These are phyloP conservation scores for Thalassiosira hispida DNA, from an alignment of 352 stramenopile genomes.

Conservation along the genomic window DNA sequence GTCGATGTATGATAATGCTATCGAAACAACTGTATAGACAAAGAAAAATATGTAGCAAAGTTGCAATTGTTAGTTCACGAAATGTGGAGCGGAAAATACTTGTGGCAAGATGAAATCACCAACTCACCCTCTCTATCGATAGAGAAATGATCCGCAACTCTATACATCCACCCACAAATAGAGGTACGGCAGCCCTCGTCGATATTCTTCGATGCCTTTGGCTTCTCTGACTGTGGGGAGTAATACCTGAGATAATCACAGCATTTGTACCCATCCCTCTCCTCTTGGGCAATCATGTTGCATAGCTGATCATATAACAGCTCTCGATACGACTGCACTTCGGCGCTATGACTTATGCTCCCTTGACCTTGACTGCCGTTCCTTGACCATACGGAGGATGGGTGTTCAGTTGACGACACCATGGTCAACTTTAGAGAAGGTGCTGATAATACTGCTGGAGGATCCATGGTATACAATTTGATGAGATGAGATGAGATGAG, in stretches of 20 bases:
- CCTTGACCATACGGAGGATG: neutral
- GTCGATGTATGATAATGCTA: constrained; percentile 51
- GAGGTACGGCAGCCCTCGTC: constrained; percentile 66
- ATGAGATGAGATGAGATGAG: neutral
- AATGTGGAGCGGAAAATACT: neutral
- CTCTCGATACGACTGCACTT: constrained; percentile 11
- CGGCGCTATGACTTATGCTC: neutral
- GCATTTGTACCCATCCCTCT: constrained; percentile 53
- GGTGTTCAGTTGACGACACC: constrained; percentile 5
- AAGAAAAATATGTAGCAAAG: neutral
- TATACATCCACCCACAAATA: constrained; percentile 78
- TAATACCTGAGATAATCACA: constrained; percentile 63
- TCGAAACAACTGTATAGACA: constrained; percentile 31
- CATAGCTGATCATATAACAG: constrained; percentile 34
- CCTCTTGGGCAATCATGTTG: constrained; percentile 59
- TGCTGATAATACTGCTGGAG: neutral
- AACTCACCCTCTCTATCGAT: constrained; percentile 59
- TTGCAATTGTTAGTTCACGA: neutral
- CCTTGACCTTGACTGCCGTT: neutral
- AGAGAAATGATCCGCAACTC: constrained; percentile 73
- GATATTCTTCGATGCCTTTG: constrained; percentile 33
- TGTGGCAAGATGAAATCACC: neutral
- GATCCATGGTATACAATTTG: constrained; percentile 18
- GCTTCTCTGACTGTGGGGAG: constrained; percentile 2
- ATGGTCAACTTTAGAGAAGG: constrained; percentile 25